Conservation (phyloP, 805 yeast species). For the Jamesozyma piceae region DNA sequence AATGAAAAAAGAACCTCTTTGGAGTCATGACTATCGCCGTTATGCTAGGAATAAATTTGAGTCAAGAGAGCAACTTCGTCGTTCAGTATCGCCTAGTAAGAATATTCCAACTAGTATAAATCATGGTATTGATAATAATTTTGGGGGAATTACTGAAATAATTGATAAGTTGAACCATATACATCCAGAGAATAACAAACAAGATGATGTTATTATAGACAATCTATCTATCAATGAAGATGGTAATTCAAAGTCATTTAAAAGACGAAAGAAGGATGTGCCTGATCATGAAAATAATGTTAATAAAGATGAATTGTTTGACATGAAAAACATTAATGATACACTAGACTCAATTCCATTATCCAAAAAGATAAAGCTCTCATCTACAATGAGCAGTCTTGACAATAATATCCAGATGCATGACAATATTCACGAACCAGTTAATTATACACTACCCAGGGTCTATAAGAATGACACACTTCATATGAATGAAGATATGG, state of each 20-base stretch:
- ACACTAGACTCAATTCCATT: constrained; percentile 16
- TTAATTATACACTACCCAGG: constrained; percentile 22
- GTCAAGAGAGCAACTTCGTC: constrained; percentile 10
- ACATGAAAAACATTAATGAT: constrained; percentile 21
- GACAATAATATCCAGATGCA: background rate
- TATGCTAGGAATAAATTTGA: constrained; percentile 18
- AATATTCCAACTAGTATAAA: constrained; percentile 8
- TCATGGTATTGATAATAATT: constrained; percentile 1
- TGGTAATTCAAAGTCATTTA: background rate
- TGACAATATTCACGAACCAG: constrained; percentile 22
- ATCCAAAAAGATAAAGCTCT: constrained; percentile 2
- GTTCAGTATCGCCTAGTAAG: constrained; percentile 22
- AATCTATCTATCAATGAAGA: constrained; percentile 10
- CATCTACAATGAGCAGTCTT: background rate
- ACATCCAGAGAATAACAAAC: background rate
- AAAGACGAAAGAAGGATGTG: background rate
- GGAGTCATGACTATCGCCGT: constrained; percentile 14
- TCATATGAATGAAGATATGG: constrained; percentile 8
- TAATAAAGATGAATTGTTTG: constrained; percentile 13
- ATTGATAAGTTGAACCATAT: background rate
- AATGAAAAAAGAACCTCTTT: constrained; percentile 4
- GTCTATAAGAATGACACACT: constrained; percentile 18
- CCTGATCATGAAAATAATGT: background rate
- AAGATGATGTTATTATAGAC: background rate
- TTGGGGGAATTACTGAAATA: constrained; percentile 1